A percentile compares a stretch with the other conserved stretches of the same genome.
These are phyloP conservation scores for Chlorella sp. DNA, from an alignment of 139 green algal species.

Conservation along the genomic window DNA sequence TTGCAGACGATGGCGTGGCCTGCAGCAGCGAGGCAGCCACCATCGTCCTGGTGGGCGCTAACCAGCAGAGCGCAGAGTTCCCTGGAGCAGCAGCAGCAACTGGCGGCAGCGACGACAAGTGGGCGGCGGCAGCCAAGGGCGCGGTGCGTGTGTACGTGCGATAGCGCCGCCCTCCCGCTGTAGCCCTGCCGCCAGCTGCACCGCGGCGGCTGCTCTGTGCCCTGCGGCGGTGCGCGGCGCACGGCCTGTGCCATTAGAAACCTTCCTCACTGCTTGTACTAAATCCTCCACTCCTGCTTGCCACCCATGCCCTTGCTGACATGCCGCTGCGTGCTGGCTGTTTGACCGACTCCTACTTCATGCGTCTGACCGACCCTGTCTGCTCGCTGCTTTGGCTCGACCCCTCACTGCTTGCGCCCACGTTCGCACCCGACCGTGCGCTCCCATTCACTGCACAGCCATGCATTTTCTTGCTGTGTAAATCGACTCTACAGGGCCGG, in stretches of 20 bases:
- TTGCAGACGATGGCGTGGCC: slow-evolving; percentile 58
- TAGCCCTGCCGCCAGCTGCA: background rate
- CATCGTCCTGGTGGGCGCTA: slow-evolving; percentile 61
- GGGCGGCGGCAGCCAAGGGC: background rate
- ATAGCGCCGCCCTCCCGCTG: background rate
- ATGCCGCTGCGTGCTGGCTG: too few species aligned
- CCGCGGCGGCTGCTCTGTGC: background rate
- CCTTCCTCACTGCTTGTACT: background rate
- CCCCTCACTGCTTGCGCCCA: too few species aligned
- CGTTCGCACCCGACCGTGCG: too few species aligned
- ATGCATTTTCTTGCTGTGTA: too few species aligned
- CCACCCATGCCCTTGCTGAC: too few species aligned
- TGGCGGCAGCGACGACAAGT: background rate
- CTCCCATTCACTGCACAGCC: too few species aligned
- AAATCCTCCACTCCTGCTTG: background rate
- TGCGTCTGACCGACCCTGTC: too few species aligned
- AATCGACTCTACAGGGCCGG: too few species aligned
- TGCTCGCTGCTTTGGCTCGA: too few species aligned
- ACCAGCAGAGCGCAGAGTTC: slow-evolving; percentile 6
- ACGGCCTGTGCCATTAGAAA: background rate
- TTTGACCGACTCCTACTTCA: too few species aligned
- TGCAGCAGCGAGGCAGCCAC: slow-evolving; percentile 56
- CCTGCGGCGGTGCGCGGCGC: too few species aligned
- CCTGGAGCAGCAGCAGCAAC: background rate
- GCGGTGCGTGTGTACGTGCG: slow-evolving; percentile 42